Percentiles rank a stretch among this genome's conserved stretches.
Evolutionary conservation across 352 stramenopile genomes (phyloP).

Genomic region (Globisporangium echinulatum): DNA sequence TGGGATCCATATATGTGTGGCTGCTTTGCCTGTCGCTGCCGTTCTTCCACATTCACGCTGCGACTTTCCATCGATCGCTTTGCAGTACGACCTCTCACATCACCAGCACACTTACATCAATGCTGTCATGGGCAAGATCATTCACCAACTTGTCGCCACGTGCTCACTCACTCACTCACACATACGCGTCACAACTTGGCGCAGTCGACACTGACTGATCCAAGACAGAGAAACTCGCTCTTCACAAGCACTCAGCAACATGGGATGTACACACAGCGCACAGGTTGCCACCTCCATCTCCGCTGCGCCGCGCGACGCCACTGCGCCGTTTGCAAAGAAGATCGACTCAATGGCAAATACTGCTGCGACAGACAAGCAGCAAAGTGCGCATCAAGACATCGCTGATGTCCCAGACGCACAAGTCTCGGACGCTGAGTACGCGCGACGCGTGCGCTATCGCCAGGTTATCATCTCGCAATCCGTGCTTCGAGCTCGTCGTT

Average conservation of each 20-base stretch:
- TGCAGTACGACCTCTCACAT: too few relatives aligned
- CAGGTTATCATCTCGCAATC: conserved; percentile 8
- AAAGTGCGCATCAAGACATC: background rate
- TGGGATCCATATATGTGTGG: too few relatives aligned
- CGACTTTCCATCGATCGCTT: too few relatives aligned
- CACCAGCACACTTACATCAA: too few relatives aligned
- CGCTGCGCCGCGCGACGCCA: background rate
- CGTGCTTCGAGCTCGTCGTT: background rate
- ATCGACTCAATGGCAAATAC: background rate
- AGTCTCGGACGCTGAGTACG: conserved; percentile 1
- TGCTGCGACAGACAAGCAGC: background rate
- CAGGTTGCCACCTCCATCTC: background rate
- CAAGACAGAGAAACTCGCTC: background rate
- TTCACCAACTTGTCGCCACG: too few relatives aligned
- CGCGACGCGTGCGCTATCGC: conserved; percentile 1
- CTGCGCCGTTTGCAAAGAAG: background rate
- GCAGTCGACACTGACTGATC: background rate
- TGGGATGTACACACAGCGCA: conserved; percentile 9
- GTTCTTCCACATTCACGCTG: too few relatives aligned
- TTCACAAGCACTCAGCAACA: background rate
- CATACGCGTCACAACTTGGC: too few relatives aligned
- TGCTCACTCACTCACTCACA: too few relatives aligned
- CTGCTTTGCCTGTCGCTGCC: too few relatives aligned
- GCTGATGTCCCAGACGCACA: background rate
- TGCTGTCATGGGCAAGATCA: too few relatives aligned